These are phyloP conservation scores for Cyberlindnera suaveolens DNA, from an alignment of 805 yeast genomes.

Conservation along the genomic window DNA sequence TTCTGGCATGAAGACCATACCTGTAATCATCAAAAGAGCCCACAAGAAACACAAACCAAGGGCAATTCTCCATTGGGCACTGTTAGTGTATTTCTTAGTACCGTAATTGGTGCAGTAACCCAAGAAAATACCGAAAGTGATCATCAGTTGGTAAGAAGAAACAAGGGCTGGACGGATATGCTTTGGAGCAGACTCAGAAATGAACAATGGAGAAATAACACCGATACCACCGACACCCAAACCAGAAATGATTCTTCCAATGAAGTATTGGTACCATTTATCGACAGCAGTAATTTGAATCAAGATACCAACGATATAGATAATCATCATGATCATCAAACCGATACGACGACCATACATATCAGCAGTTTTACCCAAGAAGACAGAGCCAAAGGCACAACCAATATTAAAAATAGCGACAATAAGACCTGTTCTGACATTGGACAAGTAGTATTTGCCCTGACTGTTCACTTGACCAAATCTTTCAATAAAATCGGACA, in stretches of 20 bases:
- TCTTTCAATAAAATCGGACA: constrained; percentile 45
- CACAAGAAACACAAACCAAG: constrained; percentile 50
- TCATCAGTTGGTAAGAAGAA: constrained; percentile 62
- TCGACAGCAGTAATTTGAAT: constrained; percentile 51
- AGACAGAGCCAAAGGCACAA: constrained; percentile 68
- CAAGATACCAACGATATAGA: constrained; percentile 61
- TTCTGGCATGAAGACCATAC: constrained; percentile 55
- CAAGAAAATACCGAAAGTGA: constrained; percentile 66
- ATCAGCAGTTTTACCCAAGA: constrained; percentile 55
- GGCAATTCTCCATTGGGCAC: constrained; percentile 75
- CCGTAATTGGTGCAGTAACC: constrained; percentile 74
- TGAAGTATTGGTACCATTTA: constrained; percentile 65
- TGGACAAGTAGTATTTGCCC: constrained; percentile 43
- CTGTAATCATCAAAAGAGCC: constrained; percentile 33
- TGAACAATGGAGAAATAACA: constrained; percentile 69
- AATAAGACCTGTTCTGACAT: constrained; percentile 49
- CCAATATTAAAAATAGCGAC: constrained; percentile 66
- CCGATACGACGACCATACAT: constrained; percentile 61
- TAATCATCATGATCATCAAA: constrained; percentile 52
- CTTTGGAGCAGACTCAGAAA: constrained; percentile 66
- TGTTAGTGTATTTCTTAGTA: constrained; percentile 51
- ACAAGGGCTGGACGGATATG: constrained; percentile 67
- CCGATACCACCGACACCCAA: constrained; percentile 74
- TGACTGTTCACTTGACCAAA: constrained; percentile 43
- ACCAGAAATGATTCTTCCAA: constrained; percentile 69